These are phyloP conservation scores for Metschnikowia lochheadii DNA, from an alignment of 805 yeast genomes.

Conservation along the genomic window DNA sequence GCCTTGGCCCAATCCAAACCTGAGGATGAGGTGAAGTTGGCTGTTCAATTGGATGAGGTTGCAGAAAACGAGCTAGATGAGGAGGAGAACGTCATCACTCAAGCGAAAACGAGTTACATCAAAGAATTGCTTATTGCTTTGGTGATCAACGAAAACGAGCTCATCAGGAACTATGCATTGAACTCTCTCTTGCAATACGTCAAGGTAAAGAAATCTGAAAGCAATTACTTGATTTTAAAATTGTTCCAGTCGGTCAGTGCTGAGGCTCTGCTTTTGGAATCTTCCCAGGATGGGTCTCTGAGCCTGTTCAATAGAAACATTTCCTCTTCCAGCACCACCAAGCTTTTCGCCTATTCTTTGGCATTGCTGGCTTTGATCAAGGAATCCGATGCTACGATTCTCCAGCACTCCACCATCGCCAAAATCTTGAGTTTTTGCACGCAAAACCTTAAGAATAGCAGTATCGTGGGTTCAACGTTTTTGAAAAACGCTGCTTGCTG, in stretches of 20 bases:
- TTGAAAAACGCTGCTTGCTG: constrained; percentile 35
- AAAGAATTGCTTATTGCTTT: constrained; percentile 29
- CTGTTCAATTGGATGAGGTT: constrained; percentile 2
- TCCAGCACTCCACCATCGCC: constrained; percentile 39
- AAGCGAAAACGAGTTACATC: constrained; percentile 23
- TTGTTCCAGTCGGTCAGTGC: constrained; percentile 28
- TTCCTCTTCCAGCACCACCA: constrained; percentile 18
- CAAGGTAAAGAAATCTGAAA: constrained; percentile 28
- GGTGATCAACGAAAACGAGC: constrained; percentile 29
- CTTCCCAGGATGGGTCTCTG: constrained; percentile 1
- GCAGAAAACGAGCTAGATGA: constrained; percentile 16
- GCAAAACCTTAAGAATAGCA: constrained; percentile 39
- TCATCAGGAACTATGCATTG: constrained; percentile 35
- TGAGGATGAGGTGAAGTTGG: constrained; percentile 5
- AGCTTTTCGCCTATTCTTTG: constrained; percentile 31
- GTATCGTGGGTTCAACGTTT: constrained; percentile 18
- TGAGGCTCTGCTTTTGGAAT: constrained; percentile 18
- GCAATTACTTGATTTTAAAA: constrained; percentile 31
- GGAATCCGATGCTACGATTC: constrained; percentile 30
- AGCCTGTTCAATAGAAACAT: constrained; percentile 18
- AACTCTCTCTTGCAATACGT: constrained; percentile 30
- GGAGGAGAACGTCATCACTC: constrained; percentile 18
- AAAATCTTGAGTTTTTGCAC: constrained; percentile 44
- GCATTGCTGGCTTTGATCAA: constrained; percentile 34
- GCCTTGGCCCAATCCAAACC: constrained; percentile 16